phyloP scores from a whole-genome alignment of 345 rosid genomes.

The Fremontodendron californicum region DNA sequence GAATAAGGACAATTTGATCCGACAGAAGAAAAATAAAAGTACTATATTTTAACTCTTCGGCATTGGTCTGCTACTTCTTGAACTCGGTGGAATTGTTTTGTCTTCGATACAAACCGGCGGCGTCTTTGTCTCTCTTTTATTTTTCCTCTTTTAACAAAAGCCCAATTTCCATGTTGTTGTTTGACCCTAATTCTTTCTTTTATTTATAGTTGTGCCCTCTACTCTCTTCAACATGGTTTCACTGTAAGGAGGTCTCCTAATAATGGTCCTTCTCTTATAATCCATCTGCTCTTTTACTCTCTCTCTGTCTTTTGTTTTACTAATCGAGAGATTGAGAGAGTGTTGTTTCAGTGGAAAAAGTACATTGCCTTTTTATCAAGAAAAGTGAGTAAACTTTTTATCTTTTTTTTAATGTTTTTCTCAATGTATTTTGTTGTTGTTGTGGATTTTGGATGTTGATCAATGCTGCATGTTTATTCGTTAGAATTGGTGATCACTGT shows the following conservation, averaged over 20 bases:
- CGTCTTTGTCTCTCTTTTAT: background rate
- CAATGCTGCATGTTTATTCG: slow-evolving; percentile 18
- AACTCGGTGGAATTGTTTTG: background rate
- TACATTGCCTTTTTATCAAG: slow-evolving; percentile 17
- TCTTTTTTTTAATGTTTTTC: background rate
- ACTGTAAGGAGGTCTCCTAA: background rate
- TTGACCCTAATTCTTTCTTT: background rate
- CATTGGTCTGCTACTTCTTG: slow-evolving; percentile 4
- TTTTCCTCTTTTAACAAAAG: background rate
- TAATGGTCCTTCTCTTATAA: background rate
- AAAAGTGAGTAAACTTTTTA: slow-evolving; percentile 15
- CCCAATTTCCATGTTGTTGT: background rate
- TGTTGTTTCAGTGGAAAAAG: slow-evolving; percentile 2
- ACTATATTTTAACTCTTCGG: background rate
- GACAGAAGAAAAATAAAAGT: background rate
- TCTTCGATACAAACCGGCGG: slow-evolving; percentile 15
- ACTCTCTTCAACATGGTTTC: background rate
- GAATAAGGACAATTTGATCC: background rate
- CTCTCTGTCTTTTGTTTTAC: background rate
- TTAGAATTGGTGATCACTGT: slow-evolving; percentile 20
- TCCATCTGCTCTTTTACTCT: background rate
- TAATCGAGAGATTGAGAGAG: background rate
- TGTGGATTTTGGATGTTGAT: background rate
- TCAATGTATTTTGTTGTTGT: background rate
- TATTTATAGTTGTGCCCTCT: slow-evolving; percentile 13